Evolutionary conservation across 345 rosid species (phyloP), one percentile per base, ranked within the genome.

Genomic region (Adansonia digitata): DNA sequence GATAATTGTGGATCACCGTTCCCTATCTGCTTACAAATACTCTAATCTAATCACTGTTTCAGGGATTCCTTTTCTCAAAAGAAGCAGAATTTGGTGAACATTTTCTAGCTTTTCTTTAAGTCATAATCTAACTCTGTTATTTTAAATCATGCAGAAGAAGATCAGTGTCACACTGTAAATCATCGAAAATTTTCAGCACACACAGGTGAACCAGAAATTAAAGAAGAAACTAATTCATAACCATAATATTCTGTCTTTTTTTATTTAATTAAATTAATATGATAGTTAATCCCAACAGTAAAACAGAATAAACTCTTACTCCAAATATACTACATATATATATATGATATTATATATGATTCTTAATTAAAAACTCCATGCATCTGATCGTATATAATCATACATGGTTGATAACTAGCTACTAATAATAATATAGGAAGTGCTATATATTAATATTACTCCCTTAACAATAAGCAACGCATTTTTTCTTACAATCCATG

Each of bases 401-500:
- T 68, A 68, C 40, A 7, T 46, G 53, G 72, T 46, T 17, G 11
- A 6, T 48, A 27, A 24, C 13, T 66, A 48, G 22, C 57, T 48
- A 69, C 29, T 43, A 15, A 67, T 45, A 14, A 40, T 65, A 49
- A 61, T 14, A 14, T 69, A 69, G 64, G 10, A 14, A 29, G 17
- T 27, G 1, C n/a, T 59, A 42, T 10, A 40, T 63, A 4, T 7
- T 10, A 11, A 5, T 72, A 15, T 40, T 42, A 63, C 27, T 40
- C 59, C 18, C 45, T 77, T 77, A 95, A 78, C 99, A 95, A 37
- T 87, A 95, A 77, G 99, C 99, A 55, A 87, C 37, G 62, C 99
- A 95, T 79, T 91, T 92, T 83, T 92, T 91, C 94, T 94, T 90
- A 74, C 99, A 95, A 61, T 95, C 99, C 84, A 91, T 81, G 48